Percentiles rank a stretch among this genome's conserved stretches.
Evolutionary conservation across 495 filamentous ascomycete genomes (phyloP).

Genomic region (Astrocystis sublimbata): DNA sequence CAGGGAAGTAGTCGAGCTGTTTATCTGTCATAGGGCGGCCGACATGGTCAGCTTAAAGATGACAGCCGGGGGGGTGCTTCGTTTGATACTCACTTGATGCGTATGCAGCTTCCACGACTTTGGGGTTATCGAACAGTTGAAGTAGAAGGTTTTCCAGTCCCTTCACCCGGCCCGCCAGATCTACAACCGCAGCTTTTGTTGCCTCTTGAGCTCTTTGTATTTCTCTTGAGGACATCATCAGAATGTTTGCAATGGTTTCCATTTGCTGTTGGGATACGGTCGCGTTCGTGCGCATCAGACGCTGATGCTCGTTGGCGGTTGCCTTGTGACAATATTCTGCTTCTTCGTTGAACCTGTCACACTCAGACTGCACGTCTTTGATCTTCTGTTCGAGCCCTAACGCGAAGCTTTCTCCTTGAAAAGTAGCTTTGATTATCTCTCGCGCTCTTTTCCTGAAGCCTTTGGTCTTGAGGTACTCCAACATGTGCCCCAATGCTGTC

Average conservation of each 20-base stretch:
- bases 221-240: neutral
- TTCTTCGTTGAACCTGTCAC: neutral
- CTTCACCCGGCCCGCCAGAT: neutral
- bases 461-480: neutral
- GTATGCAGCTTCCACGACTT: neutral
- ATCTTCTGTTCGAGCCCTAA: neutral
- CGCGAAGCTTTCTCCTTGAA: neutral
- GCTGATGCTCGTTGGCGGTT: neutral
- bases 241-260: neutral
- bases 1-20: neutral
- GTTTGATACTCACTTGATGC: neutral
- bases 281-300: neutral
- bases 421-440: neutral
- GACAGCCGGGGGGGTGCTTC: neutral
- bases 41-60: neutral
- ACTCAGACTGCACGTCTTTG: neutral
- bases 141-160: neutral
- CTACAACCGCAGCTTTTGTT: neutral
- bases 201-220: neutral
- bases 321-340: neutral
- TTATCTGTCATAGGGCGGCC: neutral
- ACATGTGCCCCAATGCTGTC: neutral
- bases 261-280: neutral
- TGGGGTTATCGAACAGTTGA: neutral
- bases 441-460: neutral